Evolutionary conservation across 1,139 yeast genomes (phyloP).

Genomic region (Geotrichum cucujoidarum): DNA sequence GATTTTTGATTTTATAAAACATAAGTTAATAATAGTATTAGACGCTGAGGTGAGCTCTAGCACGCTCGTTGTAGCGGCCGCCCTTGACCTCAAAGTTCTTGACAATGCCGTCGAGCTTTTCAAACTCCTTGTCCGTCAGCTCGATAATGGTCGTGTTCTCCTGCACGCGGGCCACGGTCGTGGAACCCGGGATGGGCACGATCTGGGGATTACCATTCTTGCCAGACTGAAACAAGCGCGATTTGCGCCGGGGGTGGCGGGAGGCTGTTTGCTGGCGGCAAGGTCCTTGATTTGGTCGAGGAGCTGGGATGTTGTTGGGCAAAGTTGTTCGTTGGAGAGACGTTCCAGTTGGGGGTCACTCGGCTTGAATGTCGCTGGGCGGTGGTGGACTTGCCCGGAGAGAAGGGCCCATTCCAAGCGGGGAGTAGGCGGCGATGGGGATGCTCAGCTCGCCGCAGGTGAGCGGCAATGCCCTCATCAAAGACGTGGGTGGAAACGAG

Average conservation of each 20-base stretch:
- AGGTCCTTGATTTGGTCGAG: conserved; percentile 45
- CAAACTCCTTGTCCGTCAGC: conserved; percentile 51
- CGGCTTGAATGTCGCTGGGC: conserved; percentile 49
- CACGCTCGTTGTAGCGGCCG: conserved; percentile 43
- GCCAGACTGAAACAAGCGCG: conserved; percentile 56
- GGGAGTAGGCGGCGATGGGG: conserved; percentile 74
- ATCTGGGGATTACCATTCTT: conserved; percentile 49
- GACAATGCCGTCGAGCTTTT: conserved; percentile 41
- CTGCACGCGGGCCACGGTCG: conserved; percentile 52
- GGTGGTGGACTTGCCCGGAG: conserved; percentile 58
- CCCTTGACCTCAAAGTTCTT: conserved; percentile 44
- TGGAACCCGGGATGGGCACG: conserved; percentile 75
- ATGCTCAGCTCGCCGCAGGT: conserved; percentile 50
- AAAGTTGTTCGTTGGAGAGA: conserved; percentile 53
- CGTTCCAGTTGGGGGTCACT: conserved; percentile 51
- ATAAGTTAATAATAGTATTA: no score
- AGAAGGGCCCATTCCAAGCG: conserved; percentile 67
- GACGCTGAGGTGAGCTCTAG: not conserved
- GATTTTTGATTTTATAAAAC: not conserved
- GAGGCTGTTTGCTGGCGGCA: conserved; percentile 44
- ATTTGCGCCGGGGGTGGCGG: conserved; percentile 63
- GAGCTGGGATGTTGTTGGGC: conserved; percentile 48
- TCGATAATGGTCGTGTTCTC: conserved; percentile 50
- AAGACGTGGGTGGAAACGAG: conserved; percentile 56
- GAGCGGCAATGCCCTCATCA: conserved; percentile 57